Conservation (phyloP, 2,329 filamentous ascomycete genomes). For the Pyrenophora graminea region DNA sequence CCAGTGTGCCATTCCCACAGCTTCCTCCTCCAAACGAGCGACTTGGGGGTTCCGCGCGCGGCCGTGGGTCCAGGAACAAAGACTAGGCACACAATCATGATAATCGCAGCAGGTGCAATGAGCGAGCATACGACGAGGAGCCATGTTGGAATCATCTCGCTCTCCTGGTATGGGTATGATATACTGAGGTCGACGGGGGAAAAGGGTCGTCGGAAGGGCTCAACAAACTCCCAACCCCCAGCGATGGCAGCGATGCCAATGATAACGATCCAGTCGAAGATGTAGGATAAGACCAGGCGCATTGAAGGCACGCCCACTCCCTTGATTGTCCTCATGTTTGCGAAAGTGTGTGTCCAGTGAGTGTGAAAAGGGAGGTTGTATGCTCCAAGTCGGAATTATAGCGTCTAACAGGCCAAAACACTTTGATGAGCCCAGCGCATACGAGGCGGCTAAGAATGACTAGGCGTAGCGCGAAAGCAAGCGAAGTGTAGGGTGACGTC, state of each 20-base stretch:
- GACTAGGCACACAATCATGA: conserved; percentile 68
- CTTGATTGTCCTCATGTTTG: conserved; percentile 32
- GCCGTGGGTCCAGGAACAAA: conserved; percentile 75
- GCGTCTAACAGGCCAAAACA: conserved; percentile 19
- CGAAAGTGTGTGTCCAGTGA: conserved; percentile 6
- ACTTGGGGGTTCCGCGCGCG: conserved; percentile 63
- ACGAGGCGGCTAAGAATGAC: conserved; percentile 5
- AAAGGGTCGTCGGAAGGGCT: conserved; percentile 72
- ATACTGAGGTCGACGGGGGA: conserved; percentile 75
- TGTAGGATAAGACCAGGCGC: conserved; percentile 66
- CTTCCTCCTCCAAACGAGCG: conserved; percentile 76
- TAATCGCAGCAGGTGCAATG: conserved; percentile 67
- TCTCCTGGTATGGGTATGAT: conserved; percentile 71
- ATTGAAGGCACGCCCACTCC: conserved; percentile 48
- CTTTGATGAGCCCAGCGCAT: conserved; percentile 11
- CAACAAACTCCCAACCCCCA: conserved; percentile 61
- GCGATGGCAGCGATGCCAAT: conserved; percentile 64
- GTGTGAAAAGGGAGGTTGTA: conserved; percentile 7
- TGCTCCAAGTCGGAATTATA: not conserved
- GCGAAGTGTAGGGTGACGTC: not conserved
- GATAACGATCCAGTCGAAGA: conserved; percentile 74
- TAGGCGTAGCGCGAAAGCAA: conserved; percentile 5
- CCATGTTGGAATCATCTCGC: conserved; percentile 73
- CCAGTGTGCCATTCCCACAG: conserved; percentile 89
- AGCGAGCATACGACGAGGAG: conserved; percentile 68